Evolutionary conservation across 495 filamentous ascomycete species (phyloP), one percentile per base, ranked within the genome.

Genomic region (Hypomontagnella monticulosa): DNA sequence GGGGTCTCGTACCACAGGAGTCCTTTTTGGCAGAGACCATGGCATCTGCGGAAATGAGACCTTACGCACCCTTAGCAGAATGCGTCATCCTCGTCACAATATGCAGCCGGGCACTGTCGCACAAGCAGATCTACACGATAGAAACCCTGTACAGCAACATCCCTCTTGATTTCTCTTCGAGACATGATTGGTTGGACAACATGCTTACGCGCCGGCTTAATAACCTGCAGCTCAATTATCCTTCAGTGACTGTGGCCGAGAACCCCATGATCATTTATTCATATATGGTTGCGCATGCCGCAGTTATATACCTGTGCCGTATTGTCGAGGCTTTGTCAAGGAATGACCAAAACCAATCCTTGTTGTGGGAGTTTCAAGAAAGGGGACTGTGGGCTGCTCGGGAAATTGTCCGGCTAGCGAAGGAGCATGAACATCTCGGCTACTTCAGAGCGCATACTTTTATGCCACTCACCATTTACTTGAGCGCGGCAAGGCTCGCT

Each of bases 161-260:
- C 6, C 55, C 60, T 14, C 60, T 69, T 12, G 81, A 80, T 14
- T 83, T 81, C 51, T 81, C 79, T 73, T 68, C 67, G 1, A 76
- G 81, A 3, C 82, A 84, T 62, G 74, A 83, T 43, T 84, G 80
- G 80, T 49, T 85, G 5, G 76, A 82, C 48, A 66, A 67, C n/a
- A 74, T 80, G 60, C 54, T 85, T 14, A 77, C 54, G 8, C 61
- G 70, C 9, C 67, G 75, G 4, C 72, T 83, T 12, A 73, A 78
- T 4, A 73, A 66, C 0, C 62, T 83, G 5, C 11, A 70, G 4
- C 54, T 61, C 36, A 74, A 67, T 23, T 75, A 77, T 46, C 74
- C 79, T 0, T 65, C 71, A 1, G 50, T 74, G 0, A 69, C 75
- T 0, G 70, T 76, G 7, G 69, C 79, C 7, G 71, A 75, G 4